These are phyloP conservation scores for Torulaspora delbrueckii DNA, from an alignment of 805 yeast genomes.

Conservation along the genomic window DNA sequence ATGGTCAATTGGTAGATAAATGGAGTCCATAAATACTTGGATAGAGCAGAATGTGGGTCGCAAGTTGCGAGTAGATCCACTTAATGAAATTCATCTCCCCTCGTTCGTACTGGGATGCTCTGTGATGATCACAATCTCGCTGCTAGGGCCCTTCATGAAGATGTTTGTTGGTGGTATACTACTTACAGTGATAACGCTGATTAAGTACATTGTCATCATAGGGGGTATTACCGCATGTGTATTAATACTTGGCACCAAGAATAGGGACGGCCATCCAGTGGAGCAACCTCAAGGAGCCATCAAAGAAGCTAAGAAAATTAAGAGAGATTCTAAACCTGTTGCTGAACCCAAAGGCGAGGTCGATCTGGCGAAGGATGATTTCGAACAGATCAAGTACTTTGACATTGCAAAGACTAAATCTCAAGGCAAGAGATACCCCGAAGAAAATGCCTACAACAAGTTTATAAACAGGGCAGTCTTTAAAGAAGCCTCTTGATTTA, in stretches of 20 bases:
- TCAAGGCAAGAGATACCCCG: constrained; percentile 5
- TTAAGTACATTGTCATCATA: constrained; percentile 21
- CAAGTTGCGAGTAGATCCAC: constrained; percentile 12
- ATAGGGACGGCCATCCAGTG: background rate
- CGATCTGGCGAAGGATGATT: constrained; percentile 14
- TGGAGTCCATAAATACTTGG: constrained; percentile 11
- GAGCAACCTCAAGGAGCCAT: background rate
- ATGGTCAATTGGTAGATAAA: background rate
- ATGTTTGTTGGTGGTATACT: constrained; percentile 26
- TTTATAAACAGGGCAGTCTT: constrained; percentile 11
- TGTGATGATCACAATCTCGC: constrained; percentile 14
- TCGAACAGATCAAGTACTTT: constrained; percentile 24
- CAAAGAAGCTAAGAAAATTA: background rate
- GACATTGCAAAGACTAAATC: constrained; percentile 27
- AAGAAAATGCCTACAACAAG: constrained; percentile 11
- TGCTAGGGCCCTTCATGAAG: constrained; percentile 24
- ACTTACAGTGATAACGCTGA: constrained; percentile 20
- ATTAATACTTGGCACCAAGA: constrained; percentile 11
- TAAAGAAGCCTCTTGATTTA: constrained; percentile 2
- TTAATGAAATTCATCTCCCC: constrained; percentile 21
- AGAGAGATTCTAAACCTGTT: background rate
- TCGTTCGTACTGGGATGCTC: constrained; percentile 26
- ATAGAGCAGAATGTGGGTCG: constrained; percentile 10
- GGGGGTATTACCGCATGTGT: constrained; percentile 20
- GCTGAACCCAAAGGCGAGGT: background rate